phyloP scores from a whole-genome alignment of 2,329 filamentous ascomycete species.

The Furcasterigmium sp. region DNA sequence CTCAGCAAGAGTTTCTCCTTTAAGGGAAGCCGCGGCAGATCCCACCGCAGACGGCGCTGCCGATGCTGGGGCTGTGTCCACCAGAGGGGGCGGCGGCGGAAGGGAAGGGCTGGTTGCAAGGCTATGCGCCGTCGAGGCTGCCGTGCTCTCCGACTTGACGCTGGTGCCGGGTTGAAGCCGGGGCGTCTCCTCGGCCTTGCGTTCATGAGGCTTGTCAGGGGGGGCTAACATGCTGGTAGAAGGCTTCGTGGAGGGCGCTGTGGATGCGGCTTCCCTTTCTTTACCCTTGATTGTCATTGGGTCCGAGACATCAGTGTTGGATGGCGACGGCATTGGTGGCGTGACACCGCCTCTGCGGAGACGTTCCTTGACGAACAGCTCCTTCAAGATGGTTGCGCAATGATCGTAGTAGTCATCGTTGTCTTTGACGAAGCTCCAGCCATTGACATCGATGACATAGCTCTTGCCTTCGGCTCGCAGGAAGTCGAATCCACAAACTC shows the following conservation, averaged over 20 bases:
- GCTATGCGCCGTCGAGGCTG: slow-evolving; percentile 28
- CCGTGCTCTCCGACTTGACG: slow-evolving; percentile 23
- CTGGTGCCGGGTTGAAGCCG: slow-evolving; percentile 14
- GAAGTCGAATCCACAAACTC: slow-evolving; percentile 93
- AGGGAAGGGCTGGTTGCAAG: slow-evolving; percentile 27
- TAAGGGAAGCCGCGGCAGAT: slow-evolving; percentile 31
- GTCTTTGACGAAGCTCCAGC: slow-evolving; percentile 99
- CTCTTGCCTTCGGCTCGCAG: slow-evolving; percentile 83
- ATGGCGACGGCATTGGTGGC: slow-evolving; percentile 45
- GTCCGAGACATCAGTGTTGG: slow-evolving; percentile 32
- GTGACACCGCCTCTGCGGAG: slow-evolving; percentile 57
- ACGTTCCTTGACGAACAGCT: slow-evolving; percentile 83
- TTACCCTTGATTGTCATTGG: slow-evolving; percentile 26
- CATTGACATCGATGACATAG: slow-evolving; percentile 98
- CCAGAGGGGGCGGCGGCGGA: slow-evolving; percentile 22
- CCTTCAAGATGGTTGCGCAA: slow-evolving; percentile 76
- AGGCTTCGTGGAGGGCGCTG: slow-evolving; percentile 5
- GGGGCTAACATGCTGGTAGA: slow-evolving; percentile 5
- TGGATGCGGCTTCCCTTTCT: slow-evolving; percentile 27
- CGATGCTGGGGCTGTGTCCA: slow-evolving; percentile 22
- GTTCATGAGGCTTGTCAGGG: slow-evolving; percentile 8
- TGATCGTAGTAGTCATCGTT: slow-evolving; percentile 98
- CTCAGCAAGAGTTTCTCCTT: slow-evolving; percentile 22
- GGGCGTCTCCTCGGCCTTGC: slow-evolving; percentile 10
- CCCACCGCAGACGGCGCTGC: slow-evolving; percentile 30